Percentiles rank a stretch among this genome's conserved stretches.
Conservation (phyloP, 2,329 filamentous ascomycete genomes). For the Hymenoscyphus occultus region DNA sequence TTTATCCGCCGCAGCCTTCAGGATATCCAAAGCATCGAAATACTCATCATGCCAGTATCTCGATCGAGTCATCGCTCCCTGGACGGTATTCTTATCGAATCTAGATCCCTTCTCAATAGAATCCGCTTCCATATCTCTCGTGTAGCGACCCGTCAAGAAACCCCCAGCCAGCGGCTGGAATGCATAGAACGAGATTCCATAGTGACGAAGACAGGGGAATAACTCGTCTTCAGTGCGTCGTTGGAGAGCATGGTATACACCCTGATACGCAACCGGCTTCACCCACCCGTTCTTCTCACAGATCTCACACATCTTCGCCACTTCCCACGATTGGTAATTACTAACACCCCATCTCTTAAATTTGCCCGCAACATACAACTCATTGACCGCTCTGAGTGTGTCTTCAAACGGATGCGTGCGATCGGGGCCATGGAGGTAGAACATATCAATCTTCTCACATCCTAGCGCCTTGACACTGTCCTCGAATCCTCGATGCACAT, state of each 20-base stretch:
- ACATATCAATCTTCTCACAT: constrained; percentile 42
- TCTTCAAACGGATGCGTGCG: constrained; percentile 30
- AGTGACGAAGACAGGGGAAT: constrained; percentile 55
- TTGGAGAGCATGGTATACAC: constrained; percentile 34
- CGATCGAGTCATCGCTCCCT: constrained; percentile 49
- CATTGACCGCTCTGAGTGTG: constrained; percentile 33
- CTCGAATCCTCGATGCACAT: constrained; percentile 49
- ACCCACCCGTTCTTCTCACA: constrained; percentile 36
- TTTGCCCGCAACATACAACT: constrained; percentile 37
- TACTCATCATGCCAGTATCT: constrained; percentile 61
- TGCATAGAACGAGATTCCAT: constrained; percentile 58
- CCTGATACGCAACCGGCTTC: constrained; percentile 38
- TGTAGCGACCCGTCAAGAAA: constrained; percentile 47
- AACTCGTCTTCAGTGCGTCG: constrained; percentile 60
- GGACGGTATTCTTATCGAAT: constrained; percentile 44
- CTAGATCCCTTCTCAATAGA: constrained; percentile 19
- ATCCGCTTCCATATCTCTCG: constrained; percentile 45
- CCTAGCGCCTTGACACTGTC: constrained; percentile 51
- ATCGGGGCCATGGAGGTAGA: constrained; percentile 34
- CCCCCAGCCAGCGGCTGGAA: constrained; percentile 58
- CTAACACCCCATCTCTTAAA: constrained; percentile 53
- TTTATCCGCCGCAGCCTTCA: constrained; percentile 66
- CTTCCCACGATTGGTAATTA: constrained; percentile 51
- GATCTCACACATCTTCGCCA: constrained; percentile 34
- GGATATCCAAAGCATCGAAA: constrained; percentile 63